These are phyloP conservation scores for Neurospora sp. DNA, from an alignment of 495 filamentous ascomycete species.

Conservation along the genomic window DNA sequence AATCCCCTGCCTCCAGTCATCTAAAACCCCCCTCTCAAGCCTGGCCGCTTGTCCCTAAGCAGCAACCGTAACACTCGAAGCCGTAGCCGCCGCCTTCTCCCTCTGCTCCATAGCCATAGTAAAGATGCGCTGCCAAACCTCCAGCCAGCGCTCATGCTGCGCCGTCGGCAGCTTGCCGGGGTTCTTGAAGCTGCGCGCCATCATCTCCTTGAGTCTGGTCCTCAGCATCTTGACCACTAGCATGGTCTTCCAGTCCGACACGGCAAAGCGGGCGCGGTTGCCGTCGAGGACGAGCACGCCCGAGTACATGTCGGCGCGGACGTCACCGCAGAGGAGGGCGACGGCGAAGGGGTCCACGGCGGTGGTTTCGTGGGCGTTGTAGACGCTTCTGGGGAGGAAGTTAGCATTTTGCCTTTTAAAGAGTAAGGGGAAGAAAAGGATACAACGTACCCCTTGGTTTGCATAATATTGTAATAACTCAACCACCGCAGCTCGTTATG, in stretches of 20 bases:
- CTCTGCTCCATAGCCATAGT: slow-evolving; percentile 19
- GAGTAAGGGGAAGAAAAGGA: background rate
- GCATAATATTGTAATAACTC: slow-evolving; percentile 94
- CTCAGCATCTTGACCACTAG: slow-evolving; percentile 74
- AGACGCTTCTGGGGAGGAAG: slow-evolving; percentile 36
- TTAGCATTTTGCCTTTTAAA: slow-evolving; percentile 9
- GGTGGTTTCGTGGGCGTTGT: slow-evolving; percentile 85
- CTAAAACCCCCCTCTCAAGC: background rate
- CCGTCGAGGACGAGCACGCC: slow-evolving; percentile 79
- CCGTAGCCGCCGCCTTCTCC: slow-evolving; percentile 12
- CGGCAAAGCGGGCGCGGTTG: slow-evolving; percentile 75
- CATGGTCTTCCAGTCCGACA: slow-evolving; percentile 85
- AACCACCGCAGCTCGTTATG: slow-evolving; percentile 62
- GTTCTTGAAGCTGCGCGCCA: slow-evolving; percentile 57
- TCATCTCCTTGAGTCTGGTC: slow-evolving; percentile 54
- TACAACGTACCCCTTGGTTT: slow-evolving; percentile 57
- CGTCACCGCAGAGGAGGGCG: slow-evolving; percentile 76
- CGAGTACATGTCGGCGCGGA: slow-evolving; percentile 75
- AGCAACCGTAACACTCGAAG: background rate
- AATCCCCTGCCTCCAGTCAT: background rate
- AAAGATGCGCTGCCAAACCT: slow-evolving; percentile 52
- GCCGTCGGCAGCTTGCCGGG: slow-evolving; percentile 62
- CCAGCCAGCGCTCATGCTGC: slow-evolving; percentile 64
- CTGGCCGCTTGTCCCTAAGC: background rate
- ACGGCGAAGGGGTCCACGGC: slow-evolving; percentile 73